Conservation (phyloP, 2,329 filamentous ascomycete species). For the Sporothrix pallida region DNA sequence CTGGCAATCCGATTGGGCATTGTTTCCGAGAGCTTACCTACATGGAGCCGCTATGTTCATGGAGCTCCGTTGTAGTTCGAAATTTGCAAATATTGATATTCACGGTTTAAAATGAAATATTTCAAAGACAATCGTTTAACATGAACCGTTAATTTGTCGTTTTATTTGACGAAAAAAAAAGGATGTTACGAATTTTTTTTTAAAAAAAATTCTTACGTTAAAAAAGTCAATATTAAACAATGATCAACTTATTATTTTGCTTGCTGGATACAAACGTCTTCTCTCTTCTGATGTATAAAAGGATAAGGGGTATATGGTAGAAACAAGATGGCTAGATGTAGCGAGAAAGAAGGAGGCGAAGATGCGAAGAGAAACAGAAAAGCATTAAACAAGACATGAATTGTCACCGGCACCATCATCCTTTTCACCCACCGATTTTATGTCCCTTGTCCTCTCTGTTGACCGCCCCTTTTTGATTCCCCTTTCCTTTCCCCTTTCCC, state of each 20-base stretch:
- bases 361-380: not conserved
- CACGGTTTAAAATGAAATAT: too few species aligned
- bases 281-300: conserved; percentile 16
- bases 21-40: too few species aligned
- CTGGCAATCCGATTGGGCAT: too few species aligned
- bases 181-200: not conserved
- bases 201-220: too few species aligned
- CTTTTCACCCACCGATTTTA: not conserved
- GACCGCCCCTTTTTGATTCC: not conserved
- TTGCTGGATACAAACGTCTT: not conserved
- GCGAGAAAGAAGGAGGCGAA: conserved; percentile 1
- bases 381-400: not conserved
- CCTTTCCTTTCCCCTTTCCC: not conserved
- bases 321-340: conserved; percentile 4
- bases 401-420: not conserved
- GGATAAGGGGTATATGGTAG: conserved; percentile 23
- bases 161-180: not conserved
- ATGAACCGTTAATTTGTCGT: not conserved
- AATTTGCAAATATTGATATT: too few species aligned
- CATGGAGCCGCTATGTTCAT: too few species aligned
- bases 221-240: not conserved
- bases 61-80: too few species aligned
- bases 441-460: not conserved
- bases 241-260: not conserved
- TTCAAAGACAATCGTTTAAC: too few species aligned